Evolutionary conservation across 2,329 filamentous ascomycete species (phyloP).

Genomic region (Podosphaera xanthii): DNA sequence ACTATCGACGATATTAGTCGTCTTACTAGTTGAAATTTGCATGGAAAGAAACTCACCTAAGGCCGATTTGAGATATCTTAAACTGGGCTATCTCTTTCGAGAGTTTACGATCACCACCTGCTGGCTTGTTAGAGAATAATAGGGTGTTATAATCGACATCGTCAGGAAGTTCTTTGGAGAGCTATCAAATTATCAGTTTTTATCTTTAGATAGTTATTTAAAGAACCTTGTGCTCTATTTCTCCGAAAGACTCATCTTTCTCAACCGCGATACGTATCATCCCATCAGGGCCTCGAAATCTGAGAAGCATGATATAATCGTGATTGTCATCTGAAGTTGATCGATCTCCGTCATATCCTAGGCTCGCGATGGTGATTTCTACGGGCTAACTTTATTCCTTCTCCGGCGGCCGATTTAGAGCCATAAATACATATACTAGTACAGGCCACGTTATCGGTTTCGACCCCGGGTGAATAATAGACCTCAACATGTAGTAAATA

Average conservation of each 20-base stretch:
- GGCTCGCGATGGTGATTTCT: background rate
- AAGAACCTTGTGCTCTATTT: slow-evolving; percentile 30
- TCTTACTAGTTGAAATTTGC: background rate
- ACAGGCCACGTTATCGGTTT: background rate
- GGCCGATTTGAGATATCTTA: slow-evolving; percentile 33
- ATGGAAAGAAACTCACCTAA: slow-evolving; percentile 23
- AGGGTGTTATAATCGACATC: slow-evolving; percentile 38
- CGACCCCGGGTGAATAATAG: background rate
- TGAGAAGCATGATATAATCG: slow-evolving; percentile 10
- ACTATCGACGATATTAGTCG: slow-evolving; percentile 20
- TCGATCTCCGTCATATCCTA: background rate
- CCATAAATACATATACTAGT: background rate
- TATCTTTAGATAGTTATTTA: background rate
- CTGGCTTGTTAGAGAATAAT: slow-evolving; percentile 36
- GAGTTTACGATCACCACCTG: slow-evolving; percentile 31
- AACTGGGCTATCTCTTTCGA: slow-evolving; percentile 34
- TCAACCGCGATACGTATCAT: slow-evolving; percentile 70
- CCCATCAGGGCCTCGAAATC: slow-evolving; percentile 60
- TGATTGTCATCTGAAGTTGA: background rate
- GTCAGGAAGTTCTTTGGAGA: slow-evolving; percentile 33
- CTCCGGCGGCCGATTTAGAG: background rate
- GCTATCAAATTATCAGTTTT: slow-evolving; percentile 18
- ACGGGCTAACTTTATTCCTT: background rate
- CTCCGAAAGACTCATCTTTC: slow-evolving; percentile 46
- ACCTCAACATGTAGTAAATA: background rate